Base-by-base conservation (phyloP, 176 grass and related monocot genomes). In the Phoenix dactylifera region DNA sequence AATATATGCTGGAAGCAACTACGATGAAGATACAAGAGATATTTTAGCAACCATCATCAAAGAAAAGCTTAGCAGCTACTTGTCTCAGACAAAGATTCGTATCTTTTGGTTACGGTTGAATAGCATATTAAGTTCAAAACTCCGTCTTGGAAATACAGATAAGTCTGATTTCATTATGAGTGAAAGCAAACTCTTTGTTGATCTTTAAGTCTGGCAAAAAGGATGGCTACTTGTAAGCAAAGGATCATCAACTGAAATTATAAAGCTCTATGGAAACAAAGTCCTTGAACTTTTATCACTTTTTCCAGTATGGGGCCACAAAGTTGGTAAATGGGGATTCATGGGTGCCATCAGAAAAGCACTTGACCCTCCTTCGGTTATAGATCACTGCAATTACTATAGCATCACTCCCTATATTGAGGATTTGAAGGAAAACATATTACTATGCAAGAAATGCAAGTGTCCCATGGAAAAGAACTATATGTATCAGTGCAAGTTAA, bases 401-500 rank as follows among this genome's bases (percentile, higher is more conserved):
- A 59, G 18, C 35, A 28, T 60, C 17, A 71, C 23, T 4, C 55
- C 56, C 18, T 58, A 51, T 59, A 22, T 30, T 15, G 68, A 71
- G 44, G 56, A 22, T 25, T 59, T 18, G 23, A 7, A 71, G 16
- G 55, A 49, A 71, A 35, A 16, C 0, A 16, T 51, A 51, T 1
- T 6, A 18, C 22, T 71, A 60, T 71, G 68, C 56, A 19, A 51
- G 68, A 60, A 71, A 58, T 71, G 68, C 15, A 59, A 59, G 39
- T 51, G 16, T 15, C 7, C 7, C 44, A 71, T 71, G 68, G 44
- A 71, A 56, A 51, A 28, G 44, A 55, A 51, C 56, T 28, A 51
- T 55, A 28, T 71, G 68, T 71, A 71, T 52, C 68, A 51, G 59
- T 71, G 68, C 67, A 58, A 58, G 35, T 59, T 58, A 44, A 70